Conservation (phyloP, 1,284 basidiomycete species). For the Gomphus sp. region DNA sequence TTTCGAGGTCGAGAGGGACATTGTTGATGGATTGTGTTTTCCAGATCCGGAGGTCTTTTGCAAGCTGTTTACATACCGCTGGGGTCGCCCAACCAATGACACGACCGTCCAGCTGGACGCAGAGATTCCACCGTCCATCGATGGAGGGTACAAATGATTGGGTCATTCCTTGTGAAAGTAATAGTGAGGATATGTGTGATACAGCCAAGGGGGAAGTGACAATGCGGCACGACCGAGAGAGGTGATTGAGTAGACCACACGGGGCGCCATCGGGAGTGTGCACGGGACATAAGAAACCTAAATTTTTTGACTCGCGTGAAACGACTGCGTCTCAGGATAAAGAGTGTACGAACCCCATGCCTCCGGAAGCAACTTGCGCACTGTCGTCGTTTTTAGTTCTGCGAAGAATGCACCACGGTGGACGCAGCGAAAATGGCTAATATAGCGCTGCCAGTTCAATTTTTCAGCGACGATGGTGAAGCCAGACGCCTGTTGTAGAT, state of each 20-base stretch:
- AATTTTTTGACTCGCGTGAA: slow-evolving; percentile 9
- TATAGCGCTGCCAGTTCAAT: slow-evolving; percentile 97
- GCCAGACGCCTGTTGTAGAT: slow-evolving; percentile 94
- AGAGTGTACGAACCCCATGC: slow-evolving; percentile 75
- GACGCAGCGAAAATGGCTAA: slow-evolving; percentile 97
- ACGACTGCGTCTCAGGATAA: background rate
- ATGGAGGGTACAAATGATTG: slow-evolving; percentile 75
- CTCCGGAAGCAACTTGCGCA: slow-evolving; percentile 95
- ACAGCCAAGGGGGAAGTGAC: slow-evolving; percentile 74
- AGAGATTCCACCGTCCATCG: slow-evolving; percentile 71
- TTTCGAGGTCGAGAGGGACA: slow-evolving; percentile 91
- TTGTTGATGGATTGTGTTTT: slow-evolving; percentile 85
- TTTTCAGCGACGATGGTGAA: slow-evolving; percentile 99
- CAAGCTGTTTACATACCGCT: slow-evolving; percentile 69
- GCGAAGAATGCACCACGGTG: slow-evolving; percentile 99
- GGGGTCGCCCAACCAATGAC: slow-evolving; percentile 94
- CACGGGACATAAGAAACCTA: slow-evolving; percentile 96
- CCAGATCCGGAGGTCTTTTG: slow-evolving; percentile 82
- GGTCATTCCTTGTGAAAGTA: slow-evolving; percentile 91
- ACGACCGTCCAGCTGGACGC: slow-evolving; percentile 90
- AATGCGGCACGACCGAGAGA: slow-evolving; percentile 91
- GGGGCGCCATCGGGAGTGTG: slow-evolving; percentile 98
- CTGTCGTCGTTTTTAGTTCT: slow-evolving; percentile 96
- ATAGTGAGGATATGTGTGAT: slow-evolving; percentile 73
- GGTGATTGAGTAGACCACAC: slow-evolving; percentile 96